Evolutionary conservation across 1,139 yeast genomes (phyloP).

Genomic region (Scheffersomyces insectosa): DNA sequence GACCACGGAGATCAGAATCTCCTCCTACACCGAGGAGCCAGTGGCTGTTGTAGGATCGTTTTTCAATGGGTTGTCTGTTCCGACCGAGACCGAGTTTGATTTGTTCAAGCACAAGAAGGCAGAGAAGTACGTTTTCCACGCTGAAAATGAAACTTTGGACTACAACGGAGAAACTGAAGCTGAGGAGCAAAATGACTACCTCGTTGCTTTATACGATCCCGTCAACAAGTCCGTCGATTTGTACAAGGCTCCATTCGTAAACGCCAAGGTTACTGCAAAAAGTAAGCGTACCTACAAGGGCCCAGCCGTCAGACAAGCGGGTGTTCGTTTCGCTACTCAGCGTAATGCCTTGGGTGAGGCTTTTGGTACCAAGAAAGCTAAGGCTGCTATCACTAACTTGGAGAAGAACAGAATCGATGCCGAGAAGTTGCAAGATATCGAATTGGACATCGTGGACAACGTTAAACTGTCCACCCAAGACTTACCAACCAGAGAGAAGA

Average conservation of each 20-base stretch:
- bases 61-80: constrained; percentile 73
- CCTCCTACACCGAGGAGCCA: constrained; percentile 32
- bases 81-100: constrained; percentile 60
- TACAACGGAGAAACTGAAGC: constrained; percentile 63
- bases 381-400: constrained; percentile 79
- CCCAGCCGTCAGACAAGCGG: constrained; percentile 60
- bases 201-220: constrained; percentile 73
- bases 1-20: constrained; percentile 32
- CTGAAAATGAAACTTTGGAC: constrained; percentile 71
- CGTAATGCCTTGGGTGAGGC: constrained; percentile 90
- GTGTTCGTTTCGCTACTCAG: constrained; percentile 56
- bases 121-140: constrained; percentile 60
- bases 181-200: constrained; percentile 46
- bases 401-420: constrained; percentile 87
- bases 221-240: constrained; percentile 58
- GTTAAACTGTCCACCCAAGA: constrained; percentile 70
- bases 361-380: constrained; percentile 95
- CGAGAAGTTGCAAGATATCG: constrained; percentile 70
- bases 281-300: constrained; percentile 53
- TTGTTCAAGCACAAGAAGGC: constrained; percentile 57
- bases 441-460: constrained; percentile 78
- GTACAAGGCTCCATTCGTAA: constrained; percentile 57
- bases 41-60: constrained; percentile 54
- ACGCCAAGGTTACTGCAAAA: constrained; percentile 57
- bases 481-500: constrained; percentile 68